Percentiles rank a stretch among this genome's conserved stretches.
Evolutionary conservation across 768 basidiomycete genomes (phyloP).

Genomic region (Hirschioporus abietinus): DNA sequence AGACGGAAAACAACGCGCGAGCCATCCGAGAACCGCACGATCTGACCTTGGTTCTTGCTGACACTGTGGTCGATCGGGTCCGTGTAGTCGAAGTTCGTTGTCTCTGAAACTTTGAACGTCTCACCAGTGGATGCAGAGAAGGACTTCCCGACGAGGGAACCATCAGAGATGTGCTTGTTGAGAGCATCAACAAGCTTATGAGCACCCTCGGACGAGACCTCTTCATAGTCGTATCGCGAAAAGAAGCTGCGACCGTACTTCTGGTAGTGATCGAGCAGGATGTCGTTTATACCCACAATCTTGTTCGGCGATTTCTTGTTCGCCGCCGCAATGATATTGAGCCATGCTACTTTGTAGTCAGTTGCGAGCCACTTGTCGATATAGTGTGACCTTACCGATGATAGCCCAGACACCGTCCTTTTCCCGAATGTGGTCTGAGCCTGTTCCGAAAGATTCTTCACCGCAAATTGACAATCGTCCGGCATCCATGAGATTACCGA

Average conservation of each 20-base stretch:
- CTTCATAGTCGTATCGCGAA: constrained; percentile 99
- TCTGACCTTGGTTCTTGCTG: constrained; percentile 93
- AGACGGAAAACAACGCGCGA: constrained; percentile 93
- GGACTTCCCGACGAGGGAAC: constrained; percentile 61
- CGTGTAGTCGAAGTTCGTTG: constrained; percentile 91
- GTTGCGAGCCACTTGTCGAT: not conserved
- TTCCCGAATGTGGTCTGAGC: constrained; percentile 99
- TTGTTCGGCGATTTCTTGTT: constrained; percentile 72
- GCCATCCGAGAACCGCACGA: constrained; percentile 88
- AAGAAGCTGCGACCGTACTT: constrained; percentile 98
- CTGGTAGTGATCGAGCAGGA: constrained; percentile 82
- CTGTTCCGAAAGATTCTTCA: constrained; percentile 98
- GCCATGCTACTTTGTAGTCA: constrained; percentile 62
- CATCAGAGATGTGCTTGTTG: constrained; percentile 60
- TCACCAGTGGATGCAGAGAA: constrained; percentile 66
- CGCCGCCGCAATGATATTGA: constrained; percentile 89
- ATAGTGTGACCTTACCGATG: constrained; percentile 54
- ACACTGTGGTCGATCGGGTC: constrained; percentile 97
- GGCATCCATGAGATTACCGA: constrained; percentile 99
- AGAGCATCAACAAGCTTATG: constrained; percentile 77
- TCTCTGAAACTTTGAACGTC: constrained; percentile 69
- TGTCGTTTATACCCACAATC: constrained; percentile 84
- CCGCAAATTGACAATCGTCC: constrained; percentile 97
- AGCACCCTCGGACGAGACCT: constrained; percentile 88
- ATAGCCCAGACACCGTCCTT: constrained; percentile 99